A percentile compares a stretch with the other conserved stretches of the same genome.
phyloP scores from a whole-genome alignment of 2,329 filamentous ascomycete genomes.

The Fusarium avenaceum region DNA sequence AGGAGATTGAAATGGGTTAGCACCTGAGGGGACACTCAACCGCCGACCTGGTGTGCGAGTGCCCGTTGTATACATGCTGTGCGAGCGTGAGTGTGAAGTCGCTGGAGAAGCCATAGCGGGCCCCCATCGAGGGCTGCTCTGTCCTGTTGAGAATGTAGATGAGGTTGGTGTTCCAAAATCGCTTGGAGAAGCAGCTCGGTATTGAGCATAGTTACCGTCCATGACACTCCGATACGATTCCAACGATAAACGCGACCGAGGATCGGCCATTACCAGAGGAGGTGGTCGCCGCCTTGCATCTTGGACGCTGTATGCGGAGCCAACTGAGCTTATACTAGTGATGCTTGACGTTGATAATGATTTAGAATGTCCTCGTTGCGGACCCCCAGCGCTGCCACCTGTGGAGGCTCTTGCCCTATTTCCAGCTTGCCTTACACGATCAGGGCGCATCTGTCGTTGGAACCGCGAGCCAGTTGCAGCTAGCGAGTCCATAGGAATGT shows the following conservation, averaged over 20 bases:
- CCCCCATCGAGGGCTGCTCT: conserved; percentile 81
- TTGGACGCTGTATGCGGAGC: conserved; percentile 75
- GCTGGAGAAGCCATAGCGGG: conserved; percentile 79
- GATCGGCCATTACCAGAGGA: conserved; percentile 86
- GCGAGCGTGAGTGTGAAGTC: conserved; percentile 75
- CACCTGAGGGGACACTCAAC: conserved; percentile 83
- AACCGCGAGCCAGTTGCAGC: conserved; percentile 93
- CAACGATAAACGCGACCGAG: conserved; percentile 73
- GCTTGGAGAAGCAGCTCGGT: conserved; percentile 76
- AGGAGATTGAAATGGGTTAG: conserved; percentile 79
- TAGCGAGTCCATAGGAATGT: conserved; percentile 93
- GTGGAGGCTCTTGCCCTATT: conserved; percentile 83
- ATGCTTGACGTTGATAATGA: conserved; percentile 89
- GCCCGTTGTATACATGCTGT: conserved; percentile 77
- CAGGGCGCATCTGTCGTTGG: conserved; percentile 90
- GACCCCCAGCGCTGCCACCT: conserved; percentile 77
- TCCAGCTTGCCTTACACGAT: conserved; percentile 81
- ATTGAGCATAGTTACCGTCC: conserved; percentile 70
- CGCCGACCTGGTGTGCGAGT: conserved; percentile 78
- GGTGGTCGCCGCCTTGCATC: conserved; percentile 81
- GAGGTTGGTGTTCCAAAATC: conserved; percentile 88
- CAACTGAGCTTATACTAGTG: conserved; percentile 75
- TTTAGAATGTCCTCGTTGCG: conserved; percentile 85
- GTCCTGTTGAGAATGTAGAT: conserved; percentile 81
- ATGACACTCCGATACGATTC: conserved; percentile 77